Conservation (phyloP, 192 early-diverging fungal species). For the Phlyctochytrium bullatum region DNA sequence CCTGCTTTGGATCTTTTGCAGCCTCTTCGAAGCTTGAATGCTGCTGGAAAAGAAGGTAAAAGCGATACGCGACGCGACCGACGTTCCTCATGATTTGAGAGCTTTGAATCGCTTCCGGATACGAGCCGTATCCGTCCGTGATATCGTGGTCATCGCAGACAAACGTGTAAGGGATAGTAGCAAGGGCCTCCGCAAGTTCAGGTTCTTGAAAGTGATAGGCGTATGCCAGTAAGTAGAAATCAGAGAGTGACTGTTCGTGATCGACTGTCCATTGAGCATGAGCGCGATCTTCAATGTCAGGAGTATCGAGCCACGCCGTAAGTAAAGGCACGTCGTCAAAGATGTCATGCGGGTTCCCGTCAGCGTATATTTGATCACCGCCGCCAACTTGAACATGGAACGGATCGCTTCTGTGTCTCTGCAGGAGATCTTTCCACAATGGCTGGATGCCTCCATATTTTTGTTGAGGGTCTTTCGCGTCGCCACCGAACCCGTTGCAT, state of each 20-base stretch:
- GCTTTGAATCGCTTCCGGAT: slow-evolving; percentile 70
- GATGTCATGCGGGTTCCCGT: slow-evolving; percentile 15
- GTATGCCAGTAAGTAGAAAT: slow-evolving; percentile 73
- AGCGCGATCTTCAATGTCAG: slow-evolving; percentile 44
- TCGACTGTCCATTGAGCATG: slow-evolving; percentile 53
- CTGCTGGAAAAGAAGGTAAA: slow-evolving; percentile 84
- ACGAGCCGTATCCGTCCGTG: slow-evolving; percentile 78
- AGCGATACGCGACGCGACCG: slow-evolving; percentile 65
- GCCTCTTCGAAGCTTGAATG: slow-evolving; percentile 65
- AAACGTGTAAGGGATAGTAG: slow-evolving; percentile 72
- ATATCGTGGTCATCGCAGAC: slow-evolving; percentile 86
- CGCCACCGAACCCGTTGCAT: slow-evolving; percentile 13
- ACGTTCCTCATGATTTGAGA: slow-evolving; percentile 73
- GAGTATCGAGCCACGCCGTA: slow-evolving; percentile 19
- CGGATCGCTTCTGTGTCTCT: background rate
- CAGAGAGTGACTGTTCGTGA: slow-evolving; percentile 51
- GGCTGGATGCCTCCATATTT: slow-evolving; percentile 1
- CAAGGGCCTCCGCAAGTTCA: slow-evolving; percentile 59
- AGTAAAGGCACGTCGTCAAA: slow-evolving; percentile 25
- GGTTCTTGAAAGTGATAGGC: slow-evolving; percentile 55
- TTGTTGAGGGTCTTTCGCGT: slow-evolving; percentile 10
- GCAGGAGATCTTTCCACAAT: slow-evolving; percentile 16
- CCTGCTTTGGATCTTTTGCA: background rate
- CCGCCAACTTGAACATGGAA: slow-evolving; percentile 29
- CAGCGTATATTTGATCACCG: slow-evolving; percentile 42